Base-by-base conservation (phyloP, 1,284 basidiomycete genomes). In the Schizophyllum amplum region DNA sequence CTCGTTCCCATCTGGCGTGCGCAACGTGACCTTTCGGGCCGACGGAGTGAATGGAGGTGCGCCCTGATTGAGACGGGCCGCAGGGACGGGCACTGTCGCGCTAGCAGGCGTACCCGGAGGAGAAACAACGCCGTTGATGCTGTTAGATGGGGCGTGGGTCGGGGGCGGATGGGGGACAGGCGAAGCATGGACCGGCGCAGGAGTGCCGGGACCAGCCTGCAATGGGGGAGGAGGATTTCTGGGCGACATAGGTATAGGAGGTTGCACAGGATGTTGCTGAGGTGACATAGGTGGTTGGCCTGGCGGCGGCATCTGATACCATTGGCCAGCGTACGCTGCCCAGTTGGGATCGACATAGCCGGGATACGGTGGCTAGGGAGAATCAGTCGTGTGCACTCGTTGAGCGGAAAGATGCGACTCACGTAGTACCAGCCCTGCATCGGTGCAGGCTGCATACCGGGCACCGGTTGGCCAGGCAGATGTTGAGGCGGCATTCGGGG, bases 91-190 rank as follows among this genome's bases (percentile, higher is more conserved):
- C 24, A 69, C 71, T n/a, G 72, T 69, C 5, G 76, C 62, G 0
- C 80, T 71, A 1, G 82, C 77, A 1, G 86, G 84, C 1, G 87
- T 87, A 4, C 84, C 76, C n/a, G 87, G 86, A 0, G 86, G 83
- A 0, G 86, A 84, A 1, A 83, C 77, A 4, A 86, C 65, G 47
- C 71, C 71, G 55, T 71, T 72, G 15, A 82, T 75, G 56, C 71
- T 79, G 49, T 68, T 72, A 5, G 77, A 70, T 15, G 81, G 71
- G 51, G 76, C 73, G 58, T 80, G 78, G 15, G 79, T 74, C 5
- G 75, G 72, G 1, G 80, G 76, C 13, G 78, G 76, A 3, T 76
- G 76, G 63, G 81, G 81, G 6, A 76, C 74, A 11, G 80, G 78
- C 48, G 77, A 67, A 22, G 85, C 77, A 60, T 85, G 84, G 1